Base-by-base conservation (phyloP, 1,284 basidiomycete species). In the Spongiforma sp. region DNA sequence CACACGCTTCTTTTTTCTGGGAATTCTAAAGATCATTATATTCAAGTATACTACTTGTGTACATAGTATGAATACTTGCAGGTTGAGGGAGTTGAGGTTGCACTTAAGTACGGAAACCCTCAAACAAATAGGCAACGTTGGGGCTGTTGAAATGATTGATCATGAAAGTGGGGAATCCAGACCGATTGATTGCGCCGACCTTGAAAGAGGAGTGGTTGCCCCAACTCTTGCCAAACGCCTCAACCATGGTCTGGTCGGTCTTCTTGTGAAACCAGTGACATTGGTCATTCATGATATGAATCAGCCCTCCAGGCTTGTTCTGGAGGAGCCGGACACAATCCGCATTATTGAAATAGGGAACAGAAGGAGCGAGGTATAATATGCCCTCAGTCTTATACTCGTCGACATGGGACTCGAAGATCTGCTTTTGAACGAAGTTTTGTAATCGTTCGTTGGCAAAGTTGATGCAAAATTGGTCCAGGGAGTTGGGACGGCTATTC, bases 281-380 rank as follows among this genome's bases (percentile, higher is more conserved):
- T 78, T 98, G 95, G 74, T 99, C 97, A 75, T 99, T 96, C 90
- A 99, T 95, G 78, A 99, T 99, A 75, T 97, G 94, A 60, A 98
- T 90, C 36, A 99, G 84, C 6, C 98, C 97, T 19, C 95, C 94
- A 4, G 95, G 96, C 68, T 86, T 85, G 75, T 95, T 92, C 72
- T 95, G 91, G 52, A 99, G 81, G 55, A 99, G 83, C 15, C 94
- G 89, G 37, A 99, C 78, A 69, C 93, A 95, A 75, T 99, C 96
- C 19, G 91, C 79, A 77, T 99, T 98, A 80, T 98, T 95, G 75
- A 95, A 96, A 81, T 93, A 96, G 0, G 92, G 86, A 1, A 95
- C 79, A 7, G 88, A 84, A 0, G 93, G 93, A 1, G 92, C 86
- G 61, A 87, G 83, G 17, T 82, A 83, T 4, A 88, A 81, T 70